phyloP scores from a whole-genome alignment of 1,139 yeast genomes.

The Pichia sp. region DNA sequence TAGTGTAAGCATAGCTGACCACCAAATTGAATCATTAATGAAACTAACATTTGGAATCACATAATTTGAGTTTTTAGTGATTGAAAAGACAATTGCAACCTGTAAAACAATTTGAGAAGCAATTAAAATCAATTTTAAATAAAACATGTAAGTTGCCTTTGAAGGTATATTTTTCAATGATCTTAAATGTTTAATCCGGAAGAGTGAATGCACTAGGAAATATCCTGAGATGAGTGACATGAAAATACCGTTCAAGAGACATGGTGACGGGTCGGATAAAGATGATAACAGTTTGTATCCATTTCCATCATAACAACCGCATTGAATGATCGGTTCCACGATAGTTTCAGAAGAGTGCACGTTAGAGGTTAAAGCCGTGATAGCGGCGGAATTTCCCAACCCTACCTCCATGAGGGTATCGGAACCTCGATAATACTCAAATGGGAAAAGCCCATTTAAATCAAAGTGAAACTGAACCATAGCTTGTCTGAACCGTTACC shows the following conservation, averaged over 20 bases:
- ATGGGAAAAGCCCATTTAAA: constrained; percentile 1
- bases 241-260: constrained; percentile 69
- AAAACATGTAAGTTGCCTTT: constrained; percentile 30
- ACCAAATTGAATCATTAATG: constrained; percentile 33
- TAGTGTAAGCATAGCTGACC: constrained; percentile 34
- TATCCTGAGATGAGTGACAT: constrained; percentile 43
- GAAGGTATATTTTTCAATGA: constrained; percentile 19
- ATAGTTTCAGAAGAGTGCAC: too few species aligned
- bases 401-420: not conserved
- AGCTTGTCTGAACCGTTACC: not conserved
- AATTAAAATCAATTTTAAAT: constrained; percentile 36
- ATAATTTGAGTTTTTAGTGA: constrained; percentile 22
- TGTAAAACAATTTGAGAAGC: constrained; percentile 34
- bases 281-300: constrained; percentile 71
- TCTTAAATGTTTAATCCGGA: constrained; percentile 31
- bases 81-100: constrained; percentile 21
- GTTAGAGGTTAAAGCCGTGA: too few species aligned
- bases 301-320: constrained; percentile 39
- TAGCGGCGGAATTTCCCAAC: too few species aligned
- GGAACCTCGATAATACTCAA: not conserved
- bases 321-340: constrained; percentile 5
- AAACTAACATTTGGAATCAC: constrained; percentile 22
- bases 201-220: constrained; percentile 46
- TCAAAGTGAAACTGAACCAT: constrained; percentile 4
- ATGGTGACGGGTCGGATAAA: constrained; percentile 69